These are phyloP conservation scores for Claviceps lovelessii DNA, from an alignment of 2,329 filamentous ascomycete genomes.

Conservation along the genomic window DNA sequence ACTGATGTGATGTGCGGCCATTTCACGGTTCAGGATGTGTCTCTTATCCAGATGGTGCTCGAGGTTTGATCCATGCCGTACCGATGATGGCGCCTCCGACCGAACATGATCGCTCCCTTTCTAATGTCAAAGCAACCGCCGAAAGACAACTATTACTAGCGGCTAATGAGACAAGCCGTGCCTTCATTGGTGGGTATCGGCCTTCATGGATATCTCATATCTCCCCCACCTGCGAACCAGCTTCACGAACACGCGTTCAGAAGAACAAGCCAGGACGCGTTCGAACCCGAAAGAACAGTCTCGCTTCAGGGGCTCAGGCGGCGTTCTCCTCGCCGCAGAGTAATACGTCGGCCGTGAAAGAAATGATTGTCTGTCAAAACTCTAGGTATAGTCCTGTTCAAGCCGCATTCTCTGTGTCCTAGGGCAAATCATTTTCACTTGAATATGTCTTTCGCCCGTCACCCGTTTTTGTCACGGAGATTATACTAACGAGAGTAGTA, in stretches of 20 bases:
- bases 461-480: not conserved
- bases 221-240: not conserved
- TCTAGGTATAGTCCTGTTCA: not conserved
- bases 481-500: not conserved
- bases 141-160: not conserved
- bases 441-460: not conserved
- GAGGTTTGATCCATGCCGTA: not conserved
- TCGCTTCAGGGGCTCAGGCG: not conserved
- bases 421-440: not conserved
- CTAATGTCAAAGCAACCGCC: not conserved
- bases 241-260: not conserved
- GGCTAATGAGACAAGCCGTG: slow-evolving; percentile 4
- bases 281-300: not conserved
- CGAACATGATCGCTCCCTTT: not conserved
- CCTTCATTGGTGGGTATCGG: slow-evolving; percentile 4
- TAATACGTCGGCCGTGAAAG: not conserved
- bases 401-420: not conserved
- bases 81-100: not conserved
- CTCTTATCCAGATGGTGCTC: not conserved
- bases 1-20: not conserved
- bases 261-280: not conserved
- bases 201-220: slow-evolving; percentile 3
- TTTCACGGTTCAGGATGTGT: not conserved
- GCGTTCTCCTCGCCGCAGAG: not conserved
- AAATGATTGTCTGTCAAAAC: not conserved